phyloP scores from a whole-genome alignment of 2,329 filamentous ascomycete genomes.

The Calonectria naviculata region DNA sequence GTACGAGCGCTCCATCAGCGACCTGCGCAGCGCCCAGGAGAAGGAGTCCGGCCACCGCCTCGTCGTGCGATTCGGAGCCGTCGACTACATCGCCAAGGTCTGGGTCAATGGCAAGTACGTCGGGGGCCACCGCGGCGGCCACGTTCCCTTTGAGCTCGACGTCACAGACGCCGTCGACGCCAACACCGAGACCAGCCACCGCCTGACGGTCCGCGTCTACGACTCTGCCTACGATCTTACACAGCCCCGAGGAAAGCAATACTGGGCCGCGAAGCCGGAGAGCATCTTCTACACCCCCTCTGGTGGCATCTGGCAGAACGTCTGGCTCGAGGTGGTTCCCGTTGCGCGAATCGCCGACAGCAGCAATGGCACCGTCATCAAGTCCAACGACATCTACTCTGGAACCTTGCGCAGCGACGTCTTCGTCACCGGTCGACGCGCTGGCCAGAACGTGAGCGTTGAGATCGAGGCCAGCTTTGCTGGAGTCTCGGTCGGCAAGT shows the following conservation, averaged over 20 bases:
- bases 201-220: constrained; percentile 67
- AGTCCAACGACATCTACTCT: constrained; percentile 62
- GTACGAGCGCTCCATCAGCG: constrained; percentile 68
- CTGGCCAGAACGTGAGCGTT: constrained; percentile 58
- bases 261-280: constrained; percentile 70
- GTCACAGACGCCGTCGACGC: constrained; percentile 59
- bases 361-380: constrained; percentile 67
- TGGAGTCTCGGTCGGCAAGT: constrained; percentile 58
- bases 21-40: constrained; percentile 59
- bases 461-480: constrained; percentile 65
- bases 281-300: constrained; percentile 70
- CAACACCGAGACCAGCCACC: constrained; percentile 40
- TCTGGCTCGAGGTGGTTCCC: constrained; percentile 68
- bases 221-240: constrained; percentile 74
- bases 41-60: constrained; percentile 54
- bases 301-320: constrained; percentile 68
- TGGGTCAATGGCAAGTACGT: constrained; percentile 66
- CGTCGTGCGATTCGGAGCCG: constrained; percentile 68
- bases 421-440: constrained; percentile 59
- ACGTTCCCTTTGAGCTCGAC: constrained; percentile 69
- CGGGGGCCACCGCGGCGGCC: constrained; percentile 67
- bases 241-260: constrained; percentile 76
- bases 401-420: constrained; percentile 64
- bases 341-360: constrained; percentile 63
- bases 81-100: constrained; percentile 69